Conservation (phyloP, 2,329 filamentous ascomycete species). For the Helotiales sp. region DNA sequence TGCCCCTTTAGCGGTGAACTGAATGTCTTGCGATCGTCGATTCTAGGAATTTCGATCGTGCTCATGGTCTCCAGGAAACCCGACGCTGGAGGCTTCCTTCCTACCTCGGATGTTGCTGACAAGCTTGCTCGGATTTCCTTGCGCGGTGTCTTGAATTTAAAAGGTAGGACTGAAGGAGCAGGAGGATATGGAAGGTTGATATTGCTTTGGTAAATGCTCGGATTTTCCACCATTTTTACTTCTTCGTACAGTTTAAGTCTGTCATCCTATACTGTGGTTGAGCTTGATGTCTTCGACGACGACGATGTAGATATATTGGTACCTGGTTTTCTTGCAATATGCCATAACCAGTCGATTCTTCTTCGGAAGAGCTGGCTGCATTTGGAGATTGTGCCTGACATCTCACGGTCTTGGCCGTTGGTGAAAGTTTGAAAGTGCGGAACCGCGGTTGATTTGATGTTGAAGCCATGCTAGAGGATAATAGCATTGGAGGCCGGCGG, state of each 20-base stretch:
- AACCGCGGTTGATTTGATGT: background rate
- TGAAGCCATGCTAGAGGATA: background rate
- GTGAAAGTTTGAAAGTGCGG: background rate
- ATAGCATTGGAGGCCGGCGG: background rate
- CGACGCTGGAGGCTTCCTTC: too few species aligned
- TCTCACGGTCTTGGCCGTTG: background rate
- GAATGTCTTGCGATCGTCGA: background rate
- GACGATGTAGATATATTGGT: background rate
- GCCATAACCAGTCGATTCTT: background rate
- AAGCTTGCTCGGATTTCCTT: too few species aligned
- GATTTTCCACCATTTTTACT: too few species aligned
- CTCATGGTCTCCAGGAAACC: too few species aligned
- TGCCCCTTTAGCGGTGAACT: too few species aligned
- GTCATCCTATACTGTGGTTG: background rate
- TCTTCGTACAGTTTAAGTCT: background rate
- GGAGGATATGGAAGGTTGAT: too few species aligned
- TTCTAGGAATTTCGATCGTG: too few species aligned
- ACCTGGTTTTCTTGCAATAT: background rate
- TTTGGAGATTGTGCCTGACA: background rate
- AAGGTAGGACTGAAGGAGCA: too few species aligned
- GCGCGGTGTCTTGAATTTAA: too few species aligned
- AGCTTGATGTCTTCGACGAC: background rate
- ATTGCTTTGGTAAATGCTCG: too few species aligned
- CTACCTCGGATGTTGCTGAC: too few species aligned
- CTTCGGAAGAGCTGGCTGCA: background rate